Evolutionary conservation across 305 asterid genomes (phyloP).

Genomic region (Solanum hybrid): DNA sequence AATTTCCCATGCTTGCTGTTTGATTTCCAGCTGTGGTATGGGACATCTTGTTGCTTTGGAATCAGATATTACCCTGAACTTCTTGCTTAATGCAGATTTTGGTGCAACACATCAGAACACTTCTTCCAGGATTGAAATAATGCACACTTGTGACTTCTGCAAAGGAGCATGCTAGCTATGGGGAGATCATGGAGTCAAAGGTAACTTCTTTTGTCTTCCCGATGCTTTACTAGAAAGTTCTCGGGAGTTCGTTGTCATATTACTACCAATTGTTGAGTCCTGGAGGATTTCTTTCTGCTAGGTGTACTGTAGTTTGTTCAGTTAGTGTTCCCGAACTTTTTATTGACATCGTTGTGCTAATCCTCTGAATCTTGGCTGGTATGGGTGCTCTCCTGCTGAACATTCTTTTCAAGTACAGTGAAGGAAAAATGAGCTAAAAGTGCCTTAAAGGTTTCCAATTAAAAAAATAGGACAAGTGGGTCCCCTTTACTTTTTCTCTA

Average conservation of each 20-base stretch:
- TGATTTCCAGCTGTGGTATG: not conserved
- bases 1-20: not conserved
- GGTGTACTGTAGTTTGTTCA: not conserved
- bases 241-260: not conserved
- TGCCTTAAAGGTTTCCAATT: no score
- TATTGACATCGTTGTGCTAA: not conserved
- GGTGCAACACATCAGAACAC: not conserved
- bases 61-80: not conserved
- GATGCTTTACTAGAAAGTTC: not conserved
- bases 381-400: slow-evolving; percentile 66
- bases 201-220: not conserved
- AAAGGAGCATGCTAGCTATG: not conserved
- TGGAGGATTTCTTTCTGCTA: not conserved
- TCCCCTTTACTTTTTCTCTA: no score
- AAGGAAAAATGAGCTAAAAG: slow-evolving; percentile 24
- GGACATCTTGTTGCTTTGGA: not conserved
- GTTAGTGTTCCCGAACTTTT: not conserved
- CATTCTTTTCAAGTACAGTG: slow-evolving; percentile 76
- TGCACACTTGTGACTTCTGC: not conserved
- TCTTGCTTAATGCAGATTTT: not conserved
- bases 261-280: not conserved
- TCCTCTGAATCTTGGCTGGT: slow-evolving; percentile 46
- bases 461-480: no score
- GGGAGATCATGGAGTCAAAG: not conserved
- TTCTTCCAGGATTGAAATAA: not conserved